A percentile compares a stretch with the other conserved stretches of the same genome.
phyloP scores from a whole-genome alignment of 1,284 basidiomycete species.

The Termitomyces sp. region DNA sequence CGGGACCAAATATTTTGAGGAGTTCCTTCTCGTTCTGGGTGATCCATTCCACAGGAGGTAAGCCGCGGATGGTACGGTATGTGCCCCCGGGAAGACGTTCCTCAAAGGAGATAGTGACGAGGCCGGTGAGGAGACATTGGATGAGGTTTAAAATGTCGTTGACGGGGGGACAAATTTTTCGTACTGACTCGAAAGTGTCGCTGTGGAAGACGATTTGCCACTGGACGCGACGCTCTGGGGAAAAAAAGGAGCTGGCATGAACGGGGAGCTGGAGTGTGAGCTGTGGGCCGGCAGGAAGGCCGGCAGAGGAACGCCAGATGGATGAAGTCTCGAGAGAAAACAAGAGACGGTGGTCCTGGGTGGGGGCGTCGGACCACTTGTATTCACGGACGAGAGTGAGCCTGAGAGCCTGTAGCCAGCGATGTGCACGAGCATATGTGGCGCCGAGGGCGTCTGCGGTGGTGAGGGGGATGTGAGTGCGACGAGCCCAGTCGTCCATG shows the following conservation, averaged over 20 bases:
- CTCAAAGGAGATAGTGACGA: constrained; percentile 71
- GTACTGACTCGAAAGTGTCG: constrained; percentile 73
- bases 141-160: constrained; percentile 72
- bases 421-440: constrained; percentile 72
- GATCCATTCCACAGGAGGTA: constrained; percentile 74
- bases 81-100: constrained; percentile 60
- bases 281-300: constrained; percentile 69
- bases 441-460: constrained; percentile 74
- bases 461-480: constrained; percentile 72
- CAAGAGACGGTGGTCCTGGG: constrained; percentile 64
- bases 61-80: constrained; percentile 67
- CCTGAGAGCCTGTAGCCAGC: constrained; percentile 62
- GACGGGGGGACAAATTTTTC: constrained; percentile 71
- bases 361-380: constrained; percentile 58
- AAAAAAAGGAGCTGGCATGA: constrained; percentile 78
- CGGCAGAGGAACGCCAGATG: constrained; percentile 68
- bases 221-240: constrained; percentile 72
- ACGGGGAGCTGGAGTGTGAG: constrained; percentile 67
- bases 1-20: constrained; percentile 63
- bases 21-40: constrained; percentile 60
- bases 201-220: constrained; percentile 87
- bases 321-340: constrained; percentile 72
- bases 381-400: constrained; percentile 57
- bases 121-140: constrained; percentile 76
- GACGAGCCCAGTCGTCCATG: constrained; percentile 75